Percentiles rank a stretch among this genome's conserved stretches.
These are phyloP conservation scores for Pezicula carpinea DNA, from an alignment of 2,329 filamentous ascomycete genomes.

Conservation along the genomic window DNA sequence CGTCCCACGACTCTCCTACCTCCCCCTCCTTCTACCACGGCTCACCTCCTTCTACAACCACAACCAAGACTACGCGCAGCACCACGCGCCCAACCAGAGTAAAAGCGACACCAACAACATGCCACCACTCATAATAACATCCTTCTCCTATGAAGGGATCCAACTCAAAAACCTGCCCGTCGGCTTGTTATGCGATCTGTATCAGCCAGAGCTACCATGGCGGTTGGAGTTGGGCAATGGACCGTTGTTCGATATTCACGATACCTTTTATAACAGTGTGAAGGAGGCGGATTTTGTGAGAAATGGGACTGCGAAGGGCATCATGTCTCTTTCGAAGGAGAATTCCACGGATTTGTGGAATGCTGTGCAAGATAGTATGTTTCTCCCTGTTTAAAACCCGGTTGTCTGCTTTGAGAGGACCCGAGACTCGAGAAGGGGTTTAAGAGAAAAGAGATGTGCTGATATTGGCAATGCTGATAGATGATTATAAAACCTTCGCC, in stretches of 20 bases:
- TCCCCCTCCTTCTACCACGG: constrained; percentile 59
- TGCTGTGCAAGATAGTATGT: constrained; percentile 54
- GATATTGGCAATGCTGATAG: constrained; percentile 32
- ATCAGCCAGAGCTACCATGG: constrained; percentile 53
- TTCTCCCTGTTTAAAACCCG: not conserved
- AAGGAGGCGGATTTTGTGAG: constrained; percentile 66
- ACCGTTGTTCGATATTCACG: constrained; percentile 47
- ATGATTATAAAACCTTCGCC: constrained; percentile 69
- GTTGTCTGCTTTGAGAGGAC: not conserved
- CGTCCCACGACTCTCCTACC: constrained; percentile 62
- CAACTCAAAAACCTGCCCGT: constrained; percentile 67
- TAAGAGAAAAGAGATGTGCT: too few species aligned
- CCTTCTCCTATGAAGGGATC: constrained; percentile 61
- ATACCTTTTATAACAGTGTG: constrained; percentile 64
- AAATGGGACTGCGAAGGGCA: constrained; percentile 65
- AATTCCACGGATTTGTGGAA: constrained; percentile 64
- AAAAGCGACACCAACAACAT: too few species aligned
- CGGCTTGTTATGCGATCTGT: constrained; percentile 65
- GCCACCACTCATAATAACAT: too few species aligned
- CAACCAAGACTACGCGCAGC: constrained; percentile 27
- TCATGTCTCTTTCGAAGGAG: constrained; percentile 67
- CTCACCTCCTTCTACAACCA: constrained; percentile 62
- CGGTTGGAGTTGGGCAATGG: constrained; percentile 53
- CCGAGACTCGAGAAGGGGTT: too few species aligned
- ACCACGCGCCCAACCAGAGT: too few species aligned